These are phyloP conservation scores for Talaromyces marneffei DNA, from an alignment of 2,329 filamentous ascomycete species.

Conservation along the genomic window DNA sequence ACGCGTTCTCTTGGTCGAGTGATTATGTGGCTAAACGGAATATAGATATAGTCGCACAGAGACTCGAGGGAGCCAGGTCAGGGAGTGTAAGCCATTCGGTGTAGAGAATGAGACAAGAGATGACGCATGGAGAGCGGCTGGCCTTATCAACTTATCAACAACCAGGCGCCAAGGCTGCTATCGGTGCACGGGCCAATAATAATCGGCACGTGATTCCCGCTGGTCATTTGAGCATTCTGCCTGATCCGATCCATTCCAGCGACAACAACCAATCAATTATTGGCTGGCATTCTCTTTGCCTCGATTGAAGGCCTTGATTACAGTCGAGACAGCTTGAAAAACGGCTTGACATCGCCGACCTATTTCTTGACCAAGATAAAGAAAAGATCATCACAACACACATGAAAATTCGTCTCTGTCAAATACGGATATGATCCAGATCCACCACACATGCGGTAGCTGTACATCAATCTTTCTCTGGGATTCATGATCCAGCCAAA, in stretches of 20 bases:
- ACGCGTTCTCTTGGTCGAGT: background rate
- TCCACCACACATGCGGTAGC: background rate
- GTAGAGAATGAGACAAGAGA: background rate
- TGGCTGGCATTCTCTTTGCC: too few relatives aligned
- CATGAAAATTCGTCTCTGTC: background rate
- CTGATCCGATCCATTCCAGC: background rate
- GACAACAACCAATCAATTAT: background rate
- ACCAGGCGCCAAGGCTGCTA: conserved; percentile 17
- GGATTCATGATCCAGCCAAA: conserved; percentile 12
- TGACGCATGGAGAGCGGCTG: conserved; percentile 11
- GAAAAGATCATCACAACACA: background rate
- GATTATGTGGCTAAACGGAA: background rate
- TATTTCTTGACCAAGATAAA: too few relatives aligned
- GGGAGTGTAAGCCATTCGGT: background rate
- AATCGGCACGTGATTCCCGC: background rate
- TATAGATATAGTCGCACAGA: background rate
- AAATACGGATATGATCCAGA: background rate
- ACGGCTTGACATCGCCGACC: background rate
- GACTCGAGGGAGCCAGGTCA: conserved; percentile 12
- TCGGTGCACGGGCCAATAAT: conserved; percentile 3
- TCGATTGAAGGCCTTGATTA: too few relatives aligned
- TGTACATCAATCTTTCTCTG: background rate
- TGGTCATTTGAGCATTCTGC: background rate
- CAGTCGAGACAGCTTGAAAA: background rate
- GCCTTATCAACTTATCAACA: conserved; percentile 9